These are phyloP conservation scores for Fusarium solani-melongenae DNA, from an alignment of 2,329 filamentous ascomycete genomes.

Conservation along the genomic window DNA sequence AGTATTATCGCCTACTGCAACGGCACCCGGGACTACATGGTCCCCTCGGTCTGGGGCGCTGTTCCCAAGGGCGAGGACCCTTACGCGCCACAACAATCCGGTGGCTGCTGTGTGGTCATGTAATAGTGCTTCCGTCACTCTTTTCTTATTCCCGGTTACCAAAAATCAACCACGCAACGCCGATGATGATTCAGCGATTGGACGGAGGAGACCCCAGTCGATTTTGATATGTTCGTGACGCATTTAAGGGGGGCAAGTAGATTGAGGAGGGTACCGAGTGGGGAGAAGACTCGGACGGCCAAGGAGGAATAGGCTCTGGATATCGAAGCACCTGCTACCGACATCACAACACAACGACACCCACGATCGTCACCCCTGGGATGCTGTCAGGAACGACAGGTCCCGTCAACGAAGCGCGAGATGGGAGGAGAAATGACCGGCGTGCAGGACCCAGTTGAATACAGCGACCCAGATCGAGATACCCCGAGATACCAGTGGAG, in stretches of 20 bases:
- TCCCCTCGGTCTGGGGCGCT: slow-evolving; percentile 94
- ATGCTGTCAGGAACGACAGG: slow-evolving; percentile 22
- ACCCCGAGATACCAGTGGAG: slow-evolving; percentile 42
- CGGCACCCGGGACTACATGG: slow-evolving; percentile 98
- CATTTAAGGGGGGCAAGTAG: slow-evolving; percentile 37
- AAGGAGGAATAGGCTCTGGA: slow-evolving; percentile 35
- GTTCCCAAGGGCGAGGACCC: slow-evolving; percentile 97
- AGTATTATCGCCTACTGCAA: slow-evolving; percentile 99
- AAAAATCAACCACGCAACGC: slow-evolving; percentile 44
- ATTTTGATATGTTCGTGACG: slow-evolving; percentile 44
- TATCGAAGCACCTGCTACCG: slow-evolving; percentile 34
- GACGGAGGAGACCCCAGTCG: slow-evolving; percentile 42
- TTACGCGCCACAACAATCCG: slow-evolving; percentile 95
- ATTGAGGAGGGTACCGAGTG: slow-evolving; percentile 30
- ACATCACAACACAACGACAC: slow-evolving; percentile 26
- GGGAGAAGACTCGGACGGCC: slow-evolving; percentile 32
- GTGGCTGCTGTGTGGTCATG: slow-evolving; percentile 96
- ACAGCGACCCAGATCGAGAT: slow-evolving; percentile 40
- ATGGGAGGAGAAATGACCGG: slow-evolving; percentile 17
- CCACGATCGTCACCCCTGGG: slow-evolving; percentile 24
- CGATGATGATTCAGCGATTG: slow-evolving; percentile 47
- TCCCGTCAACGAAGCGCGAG: slow-evolving; percentile 30
- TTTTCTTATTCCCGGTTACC: slow-evolving; percentile 42
- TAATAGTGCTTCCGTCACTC: slow-evolving; percentile 56
- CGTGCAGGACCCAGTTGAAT: slow-evolving; percentile 36